Base-by-base conservation (phyloP, 2,329 filamentous ascomycete genomes). In the Hortaea sp. region DNA sequence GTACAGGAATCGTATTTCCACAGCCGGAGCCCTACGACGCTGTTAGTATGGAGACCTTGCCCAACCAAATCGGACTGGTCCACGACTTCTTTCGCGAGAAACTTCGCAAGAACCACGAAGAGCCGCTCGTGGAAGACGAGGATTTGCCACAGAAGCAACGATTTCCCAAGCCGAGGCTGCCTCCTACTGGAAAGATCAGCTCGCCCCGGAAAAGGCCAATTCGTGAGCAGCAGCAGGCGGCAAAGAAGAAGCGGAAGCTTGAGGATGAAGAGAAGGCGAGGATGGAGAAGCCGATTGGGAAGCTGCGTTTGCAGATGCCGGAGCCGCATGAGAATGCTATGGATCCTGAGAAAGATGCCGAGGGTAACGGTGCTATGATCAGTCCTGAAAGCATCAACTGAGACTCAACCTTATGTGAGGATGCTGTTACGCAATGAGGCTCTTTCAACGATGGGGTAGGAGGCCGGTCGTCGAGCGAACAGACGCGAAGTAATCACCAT, bases 71-170 rank as follows among this genome's bases (percentile, higher is more conserved):
- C 55, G 89, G 88, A 4, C 76, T 98, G 46, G 81, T 94, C 48
- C 86, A 86, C 66, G 84, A 87, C 59, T 98, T 94, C 76, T 95
- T 97, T 72, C 79, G 88, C 49, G 81, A 81, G 57, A 95, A 94
- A 66, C 72, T 98, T 48, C 85, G 88, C 58, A 84, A 86, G 46
- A 92, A 89, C 64, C 78, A 79, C 63, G 82, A 90, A 59, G 79
- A 88, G 63, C 81, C 88, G 39, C 75, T 98, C 54, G 73, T 94
- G 44, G 92, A 98, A 70, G 92, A 98, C 67, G 87, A 97, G 61
- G 90, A 98, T 56, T 72, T 98, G 27, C 92, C 94, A 11, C 79
- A 83, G 46, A 98, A 98, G 68, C 92, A 98, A 68, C 77, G 88
- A 34, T 77, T 78, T 57, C 75, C 76, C 29, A 78, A 78, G 57